Conservation (phyloP, 2,329 filamentous ascomycete genomes). For the Whalleya microplaca region DNA sequence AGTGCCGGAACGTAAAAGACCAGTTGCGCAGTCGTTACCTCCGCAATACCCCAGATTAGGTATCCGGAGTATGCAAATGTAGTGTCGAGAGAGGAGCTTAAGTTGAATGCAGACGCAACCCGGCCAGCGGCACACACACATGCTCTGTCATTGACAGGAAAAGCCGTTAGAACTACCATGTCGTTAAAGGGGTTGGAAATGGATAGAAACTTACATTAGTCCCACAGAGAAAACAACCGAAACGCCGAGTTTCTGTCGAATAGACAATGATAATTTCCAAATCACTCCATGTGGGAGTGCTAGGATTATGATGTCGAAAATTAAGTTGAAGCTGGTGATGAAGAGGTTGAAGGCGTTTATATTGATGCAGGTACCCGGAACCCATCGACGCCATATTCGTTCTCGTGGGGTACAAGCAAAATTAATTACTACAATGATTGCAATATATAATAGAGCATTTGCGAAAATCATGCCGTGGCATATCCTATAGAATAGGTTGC, state of each 20-base stretch:
- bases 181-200: neutral
- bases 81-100: neutral
- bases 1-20: slow-evolving; percentile 12
- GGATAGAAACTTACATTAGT: slow-evolving; percentile 14
- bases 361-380: slow-evolving; percentile 20
- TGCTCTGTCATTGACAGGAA: neutral
- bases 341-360: slow-evolving; percentile 7
- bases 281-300: slow-evolving; percentile 50
- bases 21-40: slow-evolving; percentile 7
- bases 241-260: slow-evolving; percentile 34
- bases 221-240: slow-evolving; percentile 29
- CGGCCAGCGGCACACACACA: neutral
- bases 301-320: slow-evolving; percentile 49
- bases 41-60: slow-evolving; percentile 13
- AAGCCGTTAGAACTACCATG: neutral
- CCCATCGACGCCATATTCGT: slow-evolving; percentile 18
- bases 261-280: slow-evolving; percentile 51
- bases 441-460: slow-evolving; percentile 9
- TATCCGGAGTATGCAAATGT: slow-evolving; percentile 11
- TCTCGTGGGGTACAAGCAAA: slow-evolving; percentile 18
- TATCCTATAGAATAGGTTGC: slow-evolving; percentile 21
- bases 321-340: slow-evolving; percentile 25
- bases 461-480: slow-evolving; percentile 13
- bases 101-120: slow-evolving; percentile 1
- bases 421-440: slow-evolving; percentile 11